Evolutionary conservation across 768 basidiomycete genomes (phyloP), one percentile per base, ranked within the genome.

Genomic region (Lentinula sp.): DNA sequence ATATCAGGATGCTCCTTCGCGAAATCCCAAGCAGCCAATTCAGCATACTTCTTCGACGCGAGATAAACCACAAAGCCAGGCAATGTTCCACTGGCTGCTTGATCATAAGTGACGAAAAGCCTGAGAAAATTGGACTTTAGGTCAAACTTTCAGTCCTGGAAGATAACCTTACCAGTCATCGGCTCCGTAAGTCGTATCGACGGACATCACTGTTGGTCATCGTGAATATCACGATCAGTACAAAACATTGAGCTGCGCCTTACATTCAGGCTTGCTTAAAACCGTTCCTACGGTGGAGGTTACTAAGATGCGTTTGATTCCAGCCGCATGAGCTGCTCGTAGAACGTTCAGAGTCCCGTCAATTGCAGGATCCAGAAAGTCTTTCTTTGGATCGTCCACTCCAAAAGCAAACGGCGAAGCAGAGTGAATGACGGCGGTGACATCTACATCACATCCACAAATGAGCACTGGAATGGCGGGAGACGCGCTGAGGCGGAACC

Each of bases 11-110:
- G 68, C 40, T 61, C 62, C 15, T 67, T 68, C 5, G 61, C 68
- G 57, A 67, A 67, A 37, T 70, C 61, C 70, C 70, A 70, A 6
- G 64, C 68, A 15, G 68, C 65, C 18, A 57, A 54, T 61, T 73
- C 71, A 7, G 70, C 67, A 11, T 70, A 57, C 3, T 57, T 63
- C 57, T 74, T 74, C 13, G 70, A 61, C 21, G 65, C 64, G 6
- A 57, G 43, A 57, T 74, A 74, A n/a, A 60, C 31, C 43, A 66
- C 50, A 8, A 52, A 49, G 7, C 61, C 39, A 5, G 61, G 23
- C n/a, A 56, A 54, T 11, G 57, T 56, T 0, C 62, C 65, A 2
- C 16, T 48, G 15, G 68, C 35, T 3, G 64, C 67, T 31, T 68
- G 63, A 49, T 69, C 65, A 13, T 50, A 35, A 11, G 66, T 66